phyloP scores from a whole-genome alignment of 2,329 filamentous ascomycete genomes.

The Cephalotrichum gorgonifer region DNA sequence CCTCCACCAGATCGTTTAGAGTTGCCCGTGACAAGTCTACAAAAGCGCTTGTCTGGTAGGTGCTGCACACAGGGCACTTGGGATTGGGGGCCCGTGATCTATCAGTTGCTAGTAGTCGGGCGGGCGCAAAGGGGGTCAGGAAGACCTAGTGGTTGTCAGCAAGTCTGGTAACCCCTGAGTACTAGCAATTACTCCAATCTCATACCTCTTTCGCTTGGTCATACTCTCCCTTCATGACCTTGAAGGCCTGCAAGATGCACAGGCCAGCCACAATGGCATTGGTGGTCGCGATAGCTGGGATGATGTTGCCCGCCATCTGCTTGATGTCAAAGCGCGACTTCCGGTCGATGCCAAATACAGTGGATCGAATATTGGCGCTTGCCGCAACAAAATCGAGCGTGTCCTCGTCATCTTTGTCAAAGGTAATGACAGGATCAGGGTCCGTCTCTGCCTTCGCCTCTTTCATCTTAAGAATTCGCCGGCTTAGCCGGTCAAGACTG shows the following conservation, averaged over 20 bases:
- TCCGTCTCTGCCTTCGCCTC: conserved; percentile 32
- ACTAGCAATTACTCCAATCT: neutral
- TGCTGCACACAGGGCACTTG: conserved; percentile 73
- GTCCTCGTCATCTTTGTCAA: conserved; percentile 95
- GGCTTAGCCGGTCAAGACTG: conserved; percentile 67
- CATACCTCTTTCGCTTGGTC: conserved; percentile 62
- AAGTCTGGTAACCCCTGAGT: neutral
- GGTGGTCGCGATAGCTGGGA: conserved; percentile 94
- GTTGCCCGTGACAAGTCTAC: conserved; percentile 65
- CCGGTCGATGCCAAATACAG: conserved; percentile 77
- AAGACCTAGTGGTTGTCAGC: conserved; percentile 49
- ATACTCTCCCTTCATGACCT: conserved; percentile 68
- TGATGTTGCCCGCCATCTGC: conserved; percentile 99
- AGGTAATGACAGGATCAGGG: conserved; percentile 60
- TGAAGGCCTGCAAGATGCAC: conserved; percentile 87
- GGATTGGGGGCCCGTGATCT: conserved; percentile 58
- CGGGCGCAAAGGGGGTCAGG: conserved; percentile 56
- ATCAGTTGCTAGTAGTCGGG: conserved; percentile 49
- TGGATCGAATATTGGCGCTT: conserved; percentile 79
- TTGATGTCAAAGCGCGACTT: conserved; percentile 96
- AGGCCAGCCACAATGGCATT: conserved; percentile 93
- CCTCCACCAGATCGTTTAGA: conserved; percentile 67
- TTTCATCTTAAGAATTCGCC: conserved; percentile 58
- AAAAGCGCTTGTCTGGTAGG: conserved; percentile 55
- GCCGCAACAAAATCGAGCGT: conserved; percentile 91